phyloP scores from a whole-genome alignment of 1,284 basidiomycete species.

The Sanghuangporus sanghuang region DNA sequence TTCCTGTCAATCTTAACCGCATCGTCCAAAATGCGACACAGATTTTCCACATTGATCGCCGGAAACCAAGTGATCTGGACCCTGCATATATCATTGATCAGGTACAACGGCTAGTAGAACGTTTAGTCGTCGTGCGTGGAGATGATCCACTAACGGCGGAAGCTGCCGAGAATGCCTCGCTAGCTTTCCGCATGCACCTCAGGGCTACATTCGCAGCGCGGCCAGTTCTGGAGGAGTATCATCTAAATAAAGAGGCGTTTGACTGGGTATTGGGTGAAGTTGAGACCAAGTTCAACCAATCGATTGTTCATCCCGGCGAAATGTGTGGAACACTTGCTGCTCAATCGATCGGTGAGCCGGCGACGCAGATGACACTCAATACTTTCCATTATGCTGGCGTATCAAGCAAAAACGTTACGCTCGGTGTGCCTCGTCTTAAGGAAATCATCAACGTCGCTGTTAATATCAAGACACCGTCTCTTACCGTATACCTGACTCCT shows the following conservation, averaged over 20 bases:
- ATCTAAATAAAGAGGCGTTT: constrained; percentile 88
- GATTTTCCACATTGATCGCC: constrained; percentile 94
- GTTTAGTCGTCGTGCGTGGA: constrained; percentile 84
- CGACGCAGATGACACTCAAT: constrained; percentile 97
- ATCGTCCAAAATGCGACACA: constrained; percentile 95
- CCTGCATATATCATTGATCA: constrained; percentile 84
- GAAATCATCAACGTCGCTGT: constrained; percentile 99
- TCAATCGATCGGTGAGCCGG: constrained; percentile 98
- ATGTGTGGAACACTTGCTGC: constrained; percentile 99
- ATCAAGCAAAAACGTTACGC: constrained; percentile 95
- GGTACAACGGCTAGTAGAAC: constrained; percentile 64
- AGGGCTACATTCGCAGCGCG: constrained; percentile 84
- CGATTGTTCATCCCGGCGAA: constrained; percentile 90
- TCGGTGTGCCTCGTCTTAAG: constrained; percentile 96
- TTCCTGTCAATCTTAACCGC: constrained; percentile 92
- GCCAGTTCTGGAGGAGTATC: constrained; percentile 81
- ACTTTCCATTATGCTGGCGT: constrained; percentile 99
- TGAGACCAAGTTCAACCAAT: constrained; percentile 91
- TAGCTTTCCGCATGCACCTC: constrained; percentile 91
- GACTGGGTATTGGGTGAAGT: constrained; percentile 98
- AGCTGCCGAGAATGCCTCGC: constrained; percentile 86
- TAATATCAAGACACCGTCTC: constrained; percentile 97
- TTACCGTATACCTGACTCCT: constrained; percentile 84
- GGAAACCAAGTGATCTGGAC: constrained; percentile 90
- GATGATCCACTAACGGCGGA: constrained; percentile 70